These are phyloP conservation scores for Antitrichia curtipendula DNA, from an alignment of 225 moss, liverwort and hornwort species.

Conservation along the genomic window DNA sequence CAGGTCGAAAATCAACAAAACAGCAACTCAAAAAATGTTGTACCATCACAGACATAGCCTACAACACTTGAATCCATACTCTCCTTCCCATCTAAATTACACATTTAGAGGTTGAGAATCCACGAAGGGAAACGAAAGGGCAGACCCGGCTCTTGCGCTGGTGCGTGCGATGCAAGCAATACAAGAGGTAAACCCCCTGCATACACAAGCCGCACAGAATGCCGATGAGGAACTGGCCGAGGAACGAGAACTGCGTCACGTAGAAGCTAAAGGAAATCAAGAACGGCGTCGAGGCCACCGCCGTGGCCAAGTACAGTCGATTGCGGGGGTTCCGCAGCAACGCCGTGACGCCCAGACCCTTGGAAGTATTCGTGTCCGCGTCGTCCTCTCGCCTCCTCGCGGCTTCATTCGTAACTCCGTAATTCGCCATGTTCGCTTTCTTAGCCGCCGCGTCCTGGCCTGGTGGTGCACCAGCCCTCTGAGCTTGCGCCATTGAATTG, in stretches of 20 bases:
- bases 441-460: background rate
- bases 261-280: conserved; percentile 33
- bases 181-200: conserved; percentile 44
- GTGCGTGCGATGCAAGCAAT: conserved; percentile 39
- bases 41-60: background rate
- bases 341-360: background rate
- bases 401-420: background rate
- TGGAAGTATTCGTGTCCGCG: background rate
- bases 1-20: background rate
- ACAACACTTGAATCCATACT: background rate
- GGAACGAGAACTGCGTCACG: conserved; percentile 45
- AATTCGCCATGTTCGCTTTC: conserved; percentile 7
- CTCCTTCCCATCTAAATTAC: background rate
- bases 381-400: conserved; percentile 20
- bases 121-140: background rate
- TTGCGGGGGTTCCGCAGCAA: conserved; percentile 34
- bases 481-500: background rate
- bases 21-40: background rate
- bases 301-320: conserved; percentile 31
- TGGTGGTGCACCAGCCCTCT: background rate
- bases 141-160: conserved; percentile 47
- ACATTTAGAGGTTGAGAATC: background rate
- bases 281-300: conserved; percentile 39
- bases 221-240: conserved; percentile 47
- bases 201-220: conserved; percentile 22